Evolutionary conservation across 768 basidiomycete species (phyloP).

Genomic region (button mushroom (Agaricus bisporus)): DNA sequence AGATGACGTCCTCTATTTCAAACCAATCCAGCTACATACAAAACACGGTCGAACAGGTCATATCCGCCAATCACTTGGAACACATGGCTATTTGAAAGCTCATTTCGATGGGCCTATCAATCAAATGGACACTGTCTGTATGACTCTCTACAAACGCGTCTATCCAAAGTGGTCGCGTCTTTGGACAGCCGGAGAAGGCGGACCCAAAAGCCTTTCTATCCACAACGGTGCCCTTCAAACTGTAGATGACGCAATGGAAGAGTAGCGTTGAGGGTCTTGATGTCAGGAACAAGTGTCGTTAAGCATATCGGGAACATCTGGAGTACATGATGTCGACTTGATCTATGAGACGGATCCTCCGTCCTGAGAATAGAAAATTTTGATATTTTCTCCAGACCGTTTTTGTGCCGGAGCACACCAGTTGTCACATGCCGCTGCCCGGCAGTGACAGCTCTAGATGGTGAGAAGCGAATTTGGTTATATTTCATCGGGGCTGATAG

Average conservation of each 20-base stretch:
- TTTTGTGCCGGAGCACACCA: too few relatives aligned
- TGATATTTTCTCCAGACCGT: too few relatives aligned
- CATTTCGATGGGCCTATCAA: constrained; percentile 89
- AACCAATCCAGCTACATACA: constrained; percentile 88
- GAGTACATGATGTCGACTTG: too few relatives aligned
- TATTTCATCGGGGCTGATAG: too few relatives aligned
- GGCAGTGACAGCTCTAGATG: too few relatives aligned
- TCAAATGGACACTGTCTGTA: constrained; percentile 96
- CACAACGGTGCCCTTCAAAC: not conserved
- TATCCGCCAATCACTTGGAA: constrained; percentile 87
- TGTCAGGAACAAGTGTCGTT: too few relatives aligned
- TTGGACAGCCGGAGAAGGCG: constrained; percentile 30
- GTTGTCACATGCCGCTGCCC: too few relatives aligned
- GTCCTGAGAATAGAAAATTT: too few relatives aligned
- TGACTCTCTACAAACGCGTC: constrained; percentile 92
- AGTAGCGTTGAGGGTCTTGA: not conserved
- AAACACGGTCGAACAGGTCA: constrained; percentile 89
- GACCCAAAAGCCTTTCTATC: constrained; percentile 1
- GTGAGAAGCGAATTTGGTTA: too few relatives aligned
- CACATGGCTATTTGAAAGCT: constrained; percentile 97
- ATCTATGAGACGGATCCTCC: too few relatives aligned
- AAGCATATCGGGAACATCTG: too few relatives aligned
- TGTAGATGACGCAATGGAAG: constrained; percentile 6
- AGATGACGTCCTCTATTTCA: constrained; percentile 91
- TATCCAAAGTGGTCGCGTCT: constrained; percentile 80